phyloP scores from a whole-genome alignment of 208 protist genomes.

The Tetramitus jugosus region DNA sequence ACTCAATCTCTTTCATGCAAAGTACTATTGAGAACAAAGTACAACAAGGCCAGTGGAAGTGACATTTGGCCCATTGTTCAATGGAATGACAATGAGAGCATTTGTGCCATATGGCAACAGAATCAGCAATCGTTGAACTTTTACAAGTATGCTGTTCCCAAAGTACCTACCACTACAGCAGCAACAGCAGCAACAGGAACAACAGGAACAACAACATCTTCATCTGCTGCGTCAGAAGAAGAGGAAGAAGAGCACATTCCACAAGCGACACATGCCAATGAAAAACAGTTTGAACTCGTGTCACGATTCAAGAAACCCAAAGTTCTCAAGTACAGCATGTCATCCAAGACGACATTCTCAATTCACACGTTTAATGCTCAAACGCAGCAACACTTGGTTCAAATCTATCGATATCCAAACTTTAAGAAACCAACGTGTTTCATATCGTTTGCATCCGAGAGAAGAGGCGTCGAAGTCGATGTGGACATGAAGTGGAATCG shows the following conservation, averaged over 20 bases:
- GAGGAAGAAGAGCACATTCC: background rate
- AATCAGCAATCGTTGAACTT: too few relatives aligned
- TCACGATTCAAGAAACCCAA: too few relatives aligned
- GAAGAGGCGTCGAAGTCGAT: background rate
- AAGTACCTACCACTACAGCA: background rate
- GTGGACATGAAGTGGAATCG: slow-evolving; percentile 10
- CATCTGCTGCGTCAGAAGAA: background rate
- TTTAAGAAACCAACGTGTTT: background rate
- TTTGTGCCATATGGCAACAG: too few relatives aligned
- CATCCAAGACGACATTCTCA: background rate
- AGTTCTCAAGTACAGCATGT: too few relatives aligned
- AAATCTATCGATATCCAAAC: background rate
- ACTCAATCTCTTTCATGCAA: too few relatives aligned
- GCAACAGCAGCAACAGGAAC: background rate
- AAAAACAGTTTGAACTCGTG: too few relatives aligned
- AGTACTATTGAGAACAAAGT: background rate
- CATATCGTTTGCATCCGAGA: slow-evolving; percentile 1
- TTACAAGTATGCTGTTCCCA: too few relatives aligned
- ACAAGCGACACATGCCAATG: background rate
- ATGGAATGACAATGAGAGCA: slow-evolving; percentile 17
- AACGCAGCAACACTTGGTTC: background rate
- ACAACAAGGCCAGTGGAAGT: background rate
- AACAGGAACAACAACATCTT: background rate
- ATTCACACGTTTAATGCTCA: background rate
- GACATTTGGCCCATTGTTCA: slow-evolving; percentile 11